Evolutionary conservation across 2,329 filamentous ascomycete genomes (phyloP).

Genomic region (Sporothrix globosa): DNA sequence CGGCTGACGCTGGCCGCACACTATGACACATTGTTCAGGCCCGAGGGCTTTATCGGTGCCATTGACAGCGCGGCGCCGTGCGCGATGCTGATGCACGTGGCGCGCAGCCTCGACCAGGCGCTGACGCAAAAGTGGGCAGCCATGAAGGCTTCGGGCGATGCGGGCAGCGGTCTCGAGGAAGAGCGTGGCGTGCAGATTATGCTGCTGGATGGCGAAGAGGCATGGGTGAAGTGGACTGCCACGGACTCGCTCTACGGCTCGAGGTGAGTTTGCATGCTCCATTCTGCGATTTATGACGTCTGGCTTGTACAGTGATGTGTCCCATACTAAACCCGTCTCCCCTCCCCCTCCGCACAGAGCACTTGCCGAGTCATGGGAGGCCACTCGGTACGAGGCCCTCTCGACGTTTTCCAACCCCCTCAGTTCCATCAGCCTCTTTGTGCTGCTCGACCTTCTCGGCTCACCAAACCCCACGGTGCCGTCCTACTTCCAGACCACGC

Average conservation of each 20-base stretch:
- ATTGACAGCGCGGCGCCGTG: constrained; percentile 93
- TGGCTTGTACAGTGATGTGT: too few relatives aligned
- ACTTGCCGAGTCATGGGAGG: constrained; percentile 81
- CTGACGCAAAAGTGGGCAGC: constrained; percentile 80
- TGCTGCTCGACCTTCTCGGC: constrained; percentile 63
- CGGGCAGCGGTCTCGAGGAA: constrained; percentile 64
- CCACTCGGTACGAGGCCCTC: constrained; percentile 66
- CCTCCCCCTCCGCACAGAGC: constrained; percentile 48
- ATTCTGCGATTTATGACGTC: background rate
- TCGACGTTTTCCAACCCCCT: constrained; percentile 77
- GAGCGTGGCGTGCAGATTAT: constrained; percentile 85
- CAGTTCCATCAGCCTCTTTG: constrained; percentile 73
- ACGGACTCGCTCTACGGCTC: constrained; percentile 88
- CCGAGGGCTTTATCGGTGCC: constrained; percentile 87
- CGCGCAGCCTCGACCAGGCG: constrained; percentile 76
- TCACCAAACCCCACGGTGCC: constrained; percentile 65
- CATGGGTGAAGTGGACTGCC: constrained; percentile 78
- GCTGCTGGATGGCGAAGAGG: constrained; percentile 91
- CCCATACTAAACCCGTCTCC: too few relatives aligned
- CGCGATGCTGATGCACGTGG: constrained; percentile 87
- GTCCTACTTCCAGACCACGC: constrained; percentile 75
- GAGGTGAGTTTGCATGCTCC: constrained; percentile 54
- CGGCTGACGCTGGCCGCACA: constrained; percentile 88
- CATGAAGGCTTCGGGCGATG: constrained; percentile 64
- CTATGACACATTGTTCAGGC: constrained; percentile 82